Base-by-base conservation (phyloP, 805 yeast genomes). In the Alloascoidea africana region DNA sequence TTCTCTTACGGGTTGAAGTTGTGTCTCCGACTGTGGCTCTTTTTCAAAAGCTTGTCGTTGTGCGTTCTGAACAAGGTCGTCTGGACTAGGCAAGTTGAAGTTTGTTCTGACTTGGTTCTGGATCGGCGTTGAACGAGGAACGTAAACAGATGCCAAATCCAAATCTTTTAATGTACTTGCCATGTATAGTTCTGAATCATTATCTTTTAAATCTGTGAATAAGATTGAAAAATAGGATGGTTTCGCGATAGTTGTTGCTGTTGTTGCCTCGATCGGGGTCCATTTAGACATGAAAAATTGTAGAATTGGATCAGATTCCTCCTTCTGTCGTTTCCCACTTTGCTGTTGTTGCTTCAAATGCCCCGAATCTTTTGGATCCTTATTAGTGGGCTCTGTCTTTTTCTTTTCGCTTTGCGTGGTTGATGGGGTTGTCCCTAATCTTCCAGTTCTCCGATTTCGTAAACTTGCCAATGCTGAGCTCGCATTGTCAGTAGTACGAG, bases 51-150 rank as follows among this genome's bases (percentile, higher is more conserved):
- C 48, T 17, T 48, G 44, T 3, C 59, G 58, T 53, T 81, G 91
- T 1, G 85, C 84, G 32, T 59, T 54, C 37, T 70, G 49, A 2
- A 80, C 65, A 36, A 64, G 54, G 49, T 85, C 95, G 58, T 87
- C 96, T 3, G 96, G 96, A 46, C 94, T 80, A 13, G 86, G 86
- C 43, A 65, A 62, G 8, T 56, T 53, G 46, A 84, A 84, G 45
- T 73, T 78, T 34, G 63, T 49, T 36, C 65, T 61, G 2, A 69
- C n/a, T n/a, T 23, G 13, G 8, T 8, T 8, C 8, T 8, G 8
- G 8, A n/a, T 23, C 8, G 8, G 30, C n/a, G 13, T 8, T 8
- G 30, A 8, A 23, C 13, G 13, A n/a, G 30, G 30, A 23, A 23
- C 13, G n/a, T 8, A 23, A 23, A n/a, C 30, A 23, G 30, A 23